phyloP scores from a whole-genome alignment of 2,329 filamentous ascomycete species.

The Capronia epimyces region DNA sequence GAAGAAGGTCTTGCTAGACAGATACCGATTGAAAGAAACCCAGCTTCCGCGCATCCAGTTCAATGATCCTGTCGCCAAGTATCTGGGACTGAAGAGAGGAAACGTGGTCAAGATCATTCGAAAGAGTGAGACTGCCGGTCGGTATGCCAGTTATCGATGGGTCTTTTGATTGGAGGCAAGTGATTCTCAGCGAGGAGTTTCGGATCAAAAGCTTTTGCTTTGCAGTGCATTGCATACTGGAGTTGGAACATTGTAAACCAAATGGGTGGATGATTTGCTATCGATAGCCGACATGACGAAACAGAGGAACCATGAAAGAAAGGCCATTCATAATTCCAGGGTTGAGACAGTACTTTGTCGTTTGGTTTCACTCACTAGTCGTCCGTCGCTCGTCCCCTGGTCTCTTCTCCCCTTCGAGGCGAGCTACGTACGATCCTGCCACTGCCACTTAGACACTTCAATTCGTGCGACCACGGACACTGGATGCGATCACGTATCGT shows the following conservation, averaged over 20 bases:
- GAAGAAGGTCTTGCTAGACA: constrained; percentile 75
- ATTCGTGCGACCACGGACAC: no score
- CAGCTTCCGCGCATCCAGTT: constrained; percentile 89
- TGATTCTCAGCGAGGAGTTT: neutral
- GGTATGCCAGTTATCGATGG: constrained; percentile 92
- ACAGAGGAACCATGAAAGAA: no score
- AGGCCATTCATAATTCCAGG: no score
- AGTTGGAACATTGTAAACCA: neutral
- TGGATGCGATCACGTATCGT: no score
- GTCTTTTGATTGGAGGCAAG: constrained; percentile 38
- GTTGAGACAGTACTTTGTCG: no score
- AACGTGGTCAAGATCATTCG: constrained; percentile 98
- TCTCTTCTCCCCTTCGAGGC: no score
- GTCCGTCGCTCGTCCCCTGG: no score
- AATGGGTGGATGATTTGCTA: neutral
- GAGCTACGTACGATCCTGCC: no score
- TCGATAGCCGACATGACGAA: neutral
- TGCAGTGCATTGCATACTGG: neutral
- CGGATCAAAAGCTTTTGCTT: neutral
- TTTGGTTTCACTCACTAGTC: no score
- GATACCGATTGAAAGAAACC: constrained; percentile 95
- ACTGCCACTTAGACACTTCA: no score
- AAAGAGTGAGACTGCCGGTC: constrained; percentile 87
- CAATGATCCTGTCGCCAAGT: constrained; percentile 86
- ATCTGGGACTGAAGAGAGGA: constrained; percentile 81